A percentile compares a stretch with the other conserved stretches of the same genome.
phyloP scores from a whole-genome alignment of 2,329 filamentous ascomycete genomes.

The Polytolypa hystricis region DNA sequence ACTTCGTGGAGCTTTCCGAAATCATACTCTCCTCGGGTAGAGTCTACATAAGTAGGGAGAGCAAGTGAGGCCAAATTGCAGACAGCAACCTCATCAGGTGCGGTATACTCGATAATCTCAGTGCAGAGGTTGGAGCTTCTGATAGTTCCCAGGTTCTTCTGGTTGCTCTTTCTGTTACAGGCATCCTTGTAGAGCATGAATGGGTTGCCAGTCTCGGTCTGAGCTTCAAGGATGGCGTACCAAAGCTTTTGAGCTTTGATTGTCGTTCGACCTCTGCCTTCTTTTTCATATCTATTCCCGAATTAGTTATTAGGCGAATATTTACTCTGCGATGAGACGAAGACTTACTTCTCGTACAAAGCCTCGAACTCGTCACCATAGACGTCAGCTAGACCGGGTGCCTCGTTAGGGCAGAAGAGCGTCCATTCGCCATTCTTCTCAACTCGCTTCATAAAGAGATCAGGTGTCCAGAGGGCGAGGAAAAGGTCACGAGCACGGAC shows the following conservation, averaged over 20 bases:
- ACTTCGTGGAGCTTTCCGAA: slow-evolving; percentile 97
- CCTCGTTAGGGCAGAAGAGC: slow-evolving; percentile 95
- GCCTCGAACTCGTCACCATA: slow-evolving; percentile 97
- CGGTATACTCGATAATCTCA: slow-evolving; percentile 94
- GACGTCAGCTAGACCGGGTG: slow-evolving; percentile 85
- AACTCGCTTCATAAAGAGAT: slow-evolving; percentile 99
- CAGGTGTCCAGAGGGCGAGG: slow-evolving; percentile 95
- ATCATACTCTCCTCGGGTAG: slow-evolving; percentile 74
- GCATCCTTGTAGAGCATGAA: slow-evolving; percentile 99
- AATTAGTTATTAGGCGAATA: too few relatives aligned
- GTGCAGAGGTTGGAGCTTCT: slow-evolving; percentile 98
- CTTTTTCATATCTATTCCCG: slow-evolving; percentile 77
- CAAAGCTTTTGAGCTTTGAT: slow-evolving; percentile 98
- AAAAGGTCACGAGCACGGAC: slow-evolving; percentile 93
- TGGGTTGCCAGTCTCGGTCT: slow-evolving; percentile 97
- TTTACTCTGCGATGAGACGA: too few relatives aligned
- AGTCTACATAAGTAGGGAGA: slow-evolving; percentile 82
- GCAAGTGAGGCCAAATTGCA: slow-evolving; percentile 96
- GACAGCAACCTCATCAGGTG: slow-evolving; percentile 94
- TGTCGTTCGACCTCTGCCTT: slow-evolving; percentile 78
- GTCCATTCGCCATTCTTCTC: slow-evolving; percentile 97
- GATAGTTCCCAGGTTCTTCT: slow-evolving; percentile 98
- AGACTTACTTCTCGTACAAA: slow-evolving; percentile 58
- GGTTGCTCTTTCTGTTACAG: slow-evolving; percentile 98
- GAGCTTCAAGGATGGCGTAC: slow-evolving; percentile 96